Evolutionary conservation across 1,139 yeast genomes (phyloP).

Genomic region (Candida sojae): DNA sequence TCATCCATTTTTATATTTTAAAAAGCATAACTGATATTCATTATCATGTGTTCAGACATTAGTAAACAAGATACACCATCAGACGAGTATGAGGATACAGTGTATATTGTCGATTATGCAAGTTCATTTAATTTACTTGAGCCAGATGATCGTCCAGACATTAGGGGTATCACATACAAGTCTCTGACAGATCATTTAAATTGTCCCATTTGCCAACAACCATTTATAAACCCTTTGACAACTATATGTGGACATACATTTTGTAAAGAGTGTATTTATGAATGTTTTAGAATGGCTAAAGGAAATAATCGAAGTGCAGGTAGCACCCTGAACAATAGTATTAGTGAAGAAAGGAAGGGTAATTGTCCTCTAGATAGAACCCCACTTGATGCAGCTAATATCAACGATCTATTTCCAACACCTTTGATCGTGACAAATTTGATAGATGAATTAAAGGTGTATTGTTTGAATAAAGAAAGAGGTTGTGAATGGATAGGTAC

Average conservation of each 20-base stretch:
- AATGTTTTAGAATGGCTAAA: constrained; percentile 41
- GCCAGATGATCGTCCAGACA: constrained; percentile 28
- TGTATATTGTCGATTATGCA: constrained; percentile 11
- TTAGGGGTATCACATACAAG: constrained; percentile 34
- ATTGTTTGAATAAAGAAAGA: constrained; percentile 51
- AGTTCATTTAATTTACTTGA: constrained; percentile 21
- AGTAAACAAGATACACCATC: background rate
- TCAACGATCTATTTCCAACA: constrained; percentile 56
- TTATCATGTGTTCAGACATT: background rate
- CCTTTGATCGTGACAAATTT: constrained; percentile 63
- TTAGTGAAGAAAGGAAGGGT: constrained; percentile 19
- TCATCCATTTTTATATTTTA: no score
- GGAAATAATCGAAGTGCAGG: constrained; percentile 11
- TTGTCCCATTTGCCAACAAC: constrained; percentile 62
- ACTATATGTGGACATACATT: constrained; percentile 65
- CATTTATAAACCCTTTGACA: constrained; percentile 54
- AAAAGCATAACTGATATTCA: background rate
- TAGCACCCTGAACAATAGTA: background rate
- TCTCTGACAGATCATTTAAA: constrained; percentile 52
- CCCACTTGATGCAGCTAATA: constrained; percentile 36
- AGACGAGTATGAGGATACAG: constrained; percentile 14
- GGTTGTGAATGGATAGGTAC: constrained; percentile 64
- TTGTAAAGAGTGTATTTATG: constrained; percentile 53
- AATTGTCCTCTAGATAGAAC: constrained; percentile 69
- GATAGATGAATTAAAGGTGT: constrained; percentile 60